Percentiles rank a stretch among this genome's conserved stretches.
Conservation (phyloP, 208 protist genomes). For the Kentomonas sorsogonicus region DNA sequence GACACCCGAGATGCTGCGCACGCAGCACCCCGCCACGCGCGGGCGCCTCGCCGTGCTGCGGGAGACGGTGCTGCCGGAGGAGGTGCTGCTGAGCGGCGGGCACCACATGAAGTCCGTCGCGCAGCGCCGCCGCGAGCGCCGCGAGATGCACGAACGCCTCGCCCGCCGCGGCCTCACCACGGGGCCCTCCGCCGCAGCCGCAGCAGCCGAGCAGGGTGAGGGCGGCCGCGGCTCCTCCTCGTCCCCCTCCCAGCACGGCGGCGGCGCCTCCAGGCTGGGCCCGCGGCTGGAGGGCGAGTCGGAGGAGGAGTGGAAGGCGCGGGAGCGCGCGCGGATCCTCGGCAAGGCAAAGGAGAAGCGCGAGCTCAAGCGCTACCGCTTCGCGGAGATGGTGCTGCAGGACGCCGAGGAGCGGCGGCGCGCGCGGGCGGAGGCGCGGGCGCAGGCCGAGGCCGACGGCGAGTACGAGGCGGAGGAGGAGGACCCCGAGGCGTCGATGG, state of each 20-base stretch:
- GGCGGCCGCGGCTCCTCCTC: no score
- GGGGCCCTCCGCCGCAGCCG: no score
- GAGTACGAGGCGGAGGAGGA: constrained; percentile 6
- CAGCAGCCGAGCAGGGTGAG: no score
- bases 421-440: neutral
- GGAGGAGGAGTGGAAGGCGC: constrained; percentile 16
- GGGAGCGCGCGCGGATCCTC: constrained; percentile 15
- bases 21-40: constrained; percentile 78
- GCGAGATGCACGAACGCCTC: constrained; percentile 63
- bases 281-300: no score
- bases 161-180: constrained; percentile 19
- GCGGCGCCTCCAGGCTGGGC: no score
- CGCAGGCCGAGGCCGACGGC: neutral
- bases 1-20: constrained; percentile 78
- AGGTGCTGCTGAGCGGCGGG: constrained; percentile 62
- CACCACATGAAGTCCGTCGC: constrained; percentile 55
- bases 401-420: neutral
- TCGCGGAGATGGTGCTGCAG: constrained; percentile 19
- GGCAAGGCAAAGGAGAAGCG: constrained; percentile 10
- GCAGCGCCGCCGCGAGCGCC: constrained; percentile 68
- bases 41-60: constrained; percentile 62
- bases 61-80: constrained; percentile 78
- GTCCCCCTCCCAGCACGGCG: no score
- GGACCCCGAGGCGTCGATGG: constrained; percentile 23
- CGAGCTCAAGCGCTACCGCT: constrained; percentile 26